Base-by-base conservation (phyloP, 768 basidiomycete species). In the Kwoniella mangroviensis region DNA sequence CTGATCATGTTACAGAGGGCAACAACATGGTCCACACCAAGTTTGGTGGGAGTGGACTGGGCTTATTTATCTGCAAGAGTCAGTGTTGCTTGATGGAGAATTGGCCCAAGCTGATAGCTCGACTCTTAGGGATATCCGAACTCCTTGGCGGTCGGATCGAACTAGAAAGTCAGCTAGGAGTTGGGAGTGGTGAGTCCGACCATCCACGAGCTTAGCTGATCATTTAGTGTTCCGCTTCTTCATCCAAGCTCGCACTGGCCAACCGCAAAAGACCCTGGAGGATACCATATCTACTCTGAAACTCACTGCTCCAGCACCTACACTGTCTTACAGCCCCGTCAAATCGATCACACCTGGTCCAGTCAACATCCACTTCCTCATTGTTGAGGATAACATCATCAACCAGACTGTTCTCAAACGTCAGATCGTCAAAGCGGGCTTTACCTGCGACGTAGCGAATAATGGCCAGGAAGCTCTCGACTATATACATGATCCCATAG, bases 21-120 rank as follows among this genome's bases (percentile, higher is more conserved):
- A 79, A 74, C 22, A 75, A 78, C 1, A 73, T 79, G 69, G 73
- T 75, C 0, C 76, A 78, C 60, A 72, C 75, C 13, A 69, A 78
- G 19, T 81, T 75, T 65, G 82, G 81, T 10, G 82, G 82, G 1
- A 72, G 69, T 4, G 82, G 82, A 1, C 67, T 83, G 3, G 82
- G 81, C 0, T 56, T 83, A 2, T 82, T 77, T 72, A 75, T 82
- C 59, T 75, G 73, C n/a, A 73, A 75, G 21, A 71, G 76, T 77
- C 34, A 17, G 71, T 73, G 52, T 21, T 34, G 10, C n/a, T 24
- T 28, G 13, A 26, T 34, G 34, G 10, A 26, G 6, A 1, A 13
- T 11, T 15, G 17, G 26, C 21, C 24, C 21, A 26, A 9, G n/a
- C 56, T 57, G 52, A 51, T 57, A 53, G 34, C 34, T 34, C 13